Percentiles rank a stretch among this genome's conserved stretches.
Conservation (phyloP, 306 rosid genomes). For the Dalbergia cultrata region DNA sequence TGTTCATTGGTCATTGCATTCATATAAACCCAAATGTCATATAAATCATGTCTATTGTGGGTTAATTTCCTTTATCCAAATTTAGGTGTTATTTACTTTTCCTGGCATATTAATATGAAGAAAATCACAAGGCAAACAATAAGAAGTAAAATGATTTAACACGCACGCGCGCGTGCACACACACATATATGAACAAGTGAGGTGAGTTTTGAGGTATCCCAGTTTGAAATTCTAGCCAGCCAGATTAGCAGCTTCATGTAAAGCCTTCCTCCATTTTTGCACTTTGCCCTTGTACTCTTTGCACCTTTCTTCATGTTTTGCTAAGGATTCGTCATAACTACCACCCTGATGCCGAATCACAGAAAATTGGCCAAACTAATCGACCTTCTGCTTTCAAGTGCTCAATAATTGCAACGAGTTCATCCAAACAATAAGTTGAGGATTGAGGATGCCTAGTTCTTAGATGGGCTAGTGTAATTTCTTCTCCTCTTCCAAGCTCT, state of each 20-base stretch:
- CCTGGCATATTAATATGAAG: background rate
- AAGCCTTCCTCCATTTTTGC: conserved; percentile 6
- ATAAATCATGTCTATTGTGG: no score
- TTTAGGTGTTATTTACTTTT: no score
- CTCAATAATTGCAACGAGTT: background rate
- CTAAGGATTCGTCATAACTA: background rate
- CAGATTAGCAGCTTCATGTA: background rate
- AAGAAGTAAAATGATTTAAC: background rate
- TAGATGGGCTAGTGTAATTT: background rate
- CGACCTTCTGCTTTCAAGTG: background rate
- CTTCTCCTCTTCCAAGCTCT: background rate
- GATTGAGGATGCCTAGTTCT: background rate
- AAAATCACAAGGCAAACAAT: background rate
- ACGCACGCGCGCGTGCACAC: no score
- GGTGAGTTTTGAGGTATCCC: background rate
- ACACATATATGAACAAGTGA: background rate
- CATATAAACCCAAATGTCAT: background rate
- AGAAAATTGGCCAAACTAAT: background rate
- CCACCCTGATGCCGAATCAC: background rate
- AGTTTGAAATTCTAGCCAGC: background rate
- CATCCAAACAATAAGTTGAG: background rate
- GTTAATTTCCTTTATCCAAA: no score
- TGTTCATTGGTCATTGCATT: background rate
- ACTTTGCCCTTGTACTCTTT: background rate
- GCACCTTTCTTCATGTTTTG: background rate